A percentile compares a stretch with the other conserved stretches of the same genome.
Evolutionary conservation across 2,329 filamentous ascomycete genomes (phyloP).

Genomic region (Pseudogymnoascus sp.): DNA sequence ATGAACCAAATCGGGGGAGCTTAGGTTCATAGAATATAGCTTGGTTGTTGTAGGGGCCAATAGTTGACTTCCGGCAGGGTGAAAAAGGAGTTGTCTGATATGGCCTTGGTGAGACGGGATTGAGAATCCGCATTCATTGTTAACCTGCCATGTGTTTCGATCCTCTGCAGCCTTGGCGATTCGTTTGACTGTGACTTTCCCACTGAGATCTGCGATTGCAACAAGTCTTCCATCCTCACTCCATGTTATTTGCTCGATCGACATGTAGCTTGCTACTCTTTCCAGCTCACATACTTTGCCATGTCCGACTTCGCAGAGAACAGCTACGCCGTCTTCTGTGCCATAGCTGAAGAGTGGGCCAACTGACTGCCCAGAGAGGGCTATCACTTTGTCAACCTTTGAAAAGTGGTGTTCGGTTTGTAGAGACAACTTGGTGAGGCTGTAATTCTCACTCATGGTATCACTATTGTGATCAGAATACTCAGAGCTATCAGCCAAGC

Average conservation of each 20-base stretch:
- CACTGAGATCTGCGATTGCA: not conserved
- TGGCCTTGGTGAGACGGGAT: not conserved
- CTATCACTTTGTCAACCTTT: not conserved
- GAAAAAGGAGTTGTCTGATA: conserved; percentile 6
- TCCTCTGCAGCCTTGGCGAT: not conserved
- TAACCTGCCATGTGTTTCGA: not conserved
- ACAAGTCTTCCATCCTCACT: not conserved
- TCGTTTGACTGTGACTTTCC: not conserved
- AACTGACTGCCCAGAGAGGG: not conserved
- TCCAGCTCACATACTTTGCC: conserved; percentile 5
- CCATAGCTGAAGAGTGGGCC: not conserved
- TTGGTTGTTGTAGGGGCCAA: not conserved
- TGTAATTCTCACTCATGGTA: not conserved
- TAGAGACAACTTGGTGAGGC: not conserved
- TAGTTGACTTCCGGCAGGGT: not conserved
- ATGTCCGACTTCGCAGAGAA: not conserved
- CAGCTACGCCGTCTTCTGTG: not conserved
- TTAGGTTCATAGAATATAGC: not conserved
- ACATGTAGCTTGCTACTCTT: not conserved
- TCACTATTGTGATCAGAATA: conserved; percentile 2
- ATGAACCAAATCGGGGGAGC: not conserved
- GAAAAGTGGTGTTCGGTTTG: not conserved
- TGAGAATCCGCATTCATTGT: not conserved
- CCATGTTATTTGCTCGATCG: conserved; percentile 4
- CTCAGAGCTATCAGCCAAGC: conserved; percentile 15